Conservation (phyloP, 208 protist species). For the Leishmania gerbilli region DNA sequence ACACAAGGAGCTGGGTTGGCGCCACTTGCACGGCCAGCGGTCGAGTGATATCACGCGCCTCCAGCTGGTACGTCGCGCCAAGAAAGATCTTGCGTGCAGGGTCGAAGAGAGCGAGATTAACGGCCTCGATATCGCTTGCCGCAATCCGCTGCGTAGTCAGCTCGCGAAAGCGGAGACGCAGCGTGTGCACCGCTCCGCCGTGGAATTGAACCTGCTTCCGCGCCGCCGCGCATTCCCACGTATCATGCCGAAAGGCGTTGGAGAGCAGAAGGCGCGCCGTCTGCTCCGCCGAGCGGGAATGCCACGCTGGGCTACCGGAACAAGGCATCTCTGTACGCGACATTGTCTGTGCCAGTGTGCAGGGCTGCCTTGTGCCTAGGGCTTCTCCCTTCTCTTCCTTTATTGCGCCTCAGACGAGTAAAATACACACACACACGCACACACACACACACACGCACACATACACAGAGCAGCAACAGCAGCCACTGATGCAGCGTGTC, state of each 20-base stretch:
- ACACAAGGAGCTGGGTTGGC: slow-evolving; percentile 55
- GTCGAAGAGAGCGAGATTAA: slow-evolving; percentile 83
- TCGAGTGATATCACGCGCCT: slow-evolving; percentile 26
- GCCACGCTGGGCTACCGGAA: slow-evolving; percentile 9
- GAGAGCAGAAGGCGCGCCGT: slow-evolving; percentile 81
- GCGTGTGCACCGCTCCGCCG: slow-evolving; percentile 37
- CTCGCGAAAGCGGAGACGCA: slow-evolving; percentile 42
- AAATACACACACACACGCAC: neutral
- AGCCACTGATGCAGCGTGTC: neutral
- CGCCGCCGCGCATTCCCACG: slow-evolving; percentile 69
- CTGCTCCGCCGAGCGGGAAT: slow-evolving; percentile 80
- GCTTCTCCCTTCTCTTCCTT: neutral
- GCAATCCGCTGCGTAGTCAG: slow-evolving; percentile 32
- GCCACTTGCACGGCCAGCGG: slow-evolving; percentile 66
- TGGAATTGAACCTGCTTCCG: slow-evolving; percentile 36
- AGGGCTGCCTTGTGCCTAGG: neutral
- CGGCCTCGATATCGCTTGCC: slow-evolving; percentile 30
- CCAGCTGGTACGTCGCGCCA: slow-evolving; percentile 67
- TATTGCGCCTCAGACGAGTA: neutral
- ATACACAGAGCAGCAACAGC: neutral
- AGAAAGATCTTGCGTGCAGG: slow-evolving; percentile 52
- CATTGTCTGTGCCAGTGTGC: neutral
- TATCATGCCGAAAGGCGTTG: slow-evolving; percentile 87
- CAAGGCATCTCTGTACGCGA: slow-evolving; percentile 4
- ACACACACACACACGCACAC: neutral